Evolutionary conservation across 2,329 filamentous ascomycete species (phyloP).

Genomic region (Curvularia sp.): DNA sequence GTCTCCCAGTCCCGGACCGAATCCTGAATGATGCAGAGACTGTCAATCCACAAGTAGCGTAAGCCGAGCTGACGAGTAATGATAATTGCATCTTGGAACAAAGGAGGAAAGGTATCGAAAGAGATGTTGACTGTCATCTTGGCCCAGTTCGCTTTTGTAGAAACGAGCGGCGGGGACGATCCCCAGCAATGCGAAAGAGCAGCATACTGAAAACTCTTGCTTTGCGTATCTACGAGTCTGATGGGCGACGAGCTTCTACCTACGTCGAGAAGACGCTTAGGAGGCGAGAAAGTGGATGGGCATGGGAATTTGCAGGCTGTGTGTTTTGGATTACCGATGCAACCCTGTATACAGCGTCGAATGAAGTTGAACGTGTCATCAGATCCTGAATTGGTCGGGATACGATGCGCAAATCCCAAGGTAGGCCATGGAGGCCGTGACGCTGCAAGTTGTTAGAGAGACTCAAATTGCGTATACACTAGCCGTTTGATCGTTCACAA

Average conservation of each 20-base stretch:
- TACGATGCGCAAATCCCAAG: constrained; percentile 39
- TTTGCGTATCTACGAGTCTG: constrained; percentile 43
- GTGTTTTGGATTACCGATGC: constrained; percentile 43
- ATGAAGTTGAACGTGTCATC: constrained; percentile 47
- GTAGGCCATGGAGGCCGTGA: constrained; percentile 43
- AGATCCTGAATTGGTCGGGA: constrained; percentile 42
- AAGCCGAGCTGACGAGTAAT: not conserved
- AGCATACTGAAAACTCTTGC: constrained; percentile 39
- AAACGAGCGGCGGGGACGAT: constrained; percentile 29
- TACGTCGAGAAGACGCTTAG: constrained; percentile 44
- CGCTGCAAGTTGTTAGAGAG: constrained; percentile 28
- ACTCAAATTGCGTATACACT: not conserved
- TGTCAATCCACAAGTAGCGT: constrained; percentile 11
- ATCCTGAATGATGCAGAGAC: constrained; percentile 14
- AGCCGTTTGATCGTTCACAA: not conserved
- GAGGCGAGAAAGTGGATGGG: constrained; percentile 28
- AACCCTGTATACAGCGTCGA: constrained; percentile 43
- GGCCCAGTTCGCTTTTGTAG: constrained; percentile 41
- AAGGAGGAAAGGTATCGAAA: constrained; percentile 36
- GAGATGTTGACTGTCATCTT: constrained; percentile 37
- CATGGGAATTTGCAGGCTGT: constrained; percentile 32
- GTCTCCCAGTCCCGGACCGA: constrained; percentile 44
- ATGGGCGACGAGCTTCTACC: constrained; percentile 40
- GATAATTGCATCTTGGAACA: constrained; percentile 14
- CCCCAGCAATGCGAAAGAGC: constrained; percentile 47